Evolutionary conservation across 805 yeast genomes (phyloP).

Genomic region (Saccharomycopsis sp.): DNA sequence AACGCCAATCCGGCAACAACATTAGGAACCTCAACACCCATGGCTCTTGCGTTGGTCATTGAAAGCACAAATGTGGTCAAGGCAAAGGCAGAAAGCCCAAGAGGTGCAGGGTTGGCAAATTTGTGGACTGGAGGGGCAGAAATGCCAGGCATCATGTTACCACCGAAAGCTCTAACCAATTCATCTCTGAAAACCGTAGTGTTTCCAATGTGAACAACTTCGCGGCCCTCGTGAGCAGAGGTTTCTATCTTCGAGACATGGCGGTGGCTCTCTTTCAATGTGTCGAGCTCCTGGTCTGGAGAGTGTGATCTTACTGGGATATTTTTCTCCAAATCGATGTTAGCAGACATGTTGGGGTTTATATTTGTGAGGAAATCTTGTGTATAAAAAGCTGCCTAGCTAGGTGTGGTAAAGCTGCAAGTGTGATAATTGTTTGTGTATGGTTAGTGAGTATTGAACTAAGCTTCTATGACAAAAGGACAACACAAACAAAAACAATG

Average conservation of each 20-base stretch:
- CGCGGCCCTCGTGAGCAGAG: conserved; percentile 26
- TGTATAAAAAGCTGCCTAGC: background rate
- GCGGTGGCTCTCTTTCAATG: conserved; percentile 2
- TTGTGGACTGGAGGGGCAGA: conserved; percentile 50
- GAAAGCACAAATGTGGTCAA: conserved; percentile 56
- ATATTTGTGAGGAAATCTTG: background rate
- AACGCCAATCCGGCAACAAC: conserved; percentile 51
- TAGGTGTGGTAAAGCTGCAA: background rate
- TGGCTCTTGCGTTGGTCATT: conserved; percentile 47
- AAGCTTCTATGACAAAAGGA: no score
- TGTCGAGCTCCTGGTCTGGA: conserved; percentile 4
- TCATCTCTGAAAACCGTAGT: conserved; percentile 60
- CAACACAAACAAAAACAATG: background rate
- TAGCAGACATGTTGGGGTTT: background rate
- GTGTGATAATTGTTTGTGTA: no score
- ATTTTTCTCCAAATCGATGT: conserved; percentile 11
- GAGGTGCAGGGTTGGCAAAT: conserved; percentile 61
- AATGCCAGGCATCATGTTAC: conserved; percentile 69
- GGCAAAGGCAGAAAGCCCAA: conserved; percentile 57
- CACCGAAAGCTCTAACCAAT: conserved; percentile 67
- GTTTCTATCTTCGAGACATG: conserved; percentile 10
- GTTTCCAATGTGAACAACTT: conserved; percentile 64
- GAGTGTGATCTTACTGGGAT: conserved; percentile 12
- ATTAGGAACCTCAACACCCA: conserved; percentile 44
- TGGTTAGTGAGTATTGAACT: no score